Percentiles rank a stretch among this genome's conserved stretches.
These are phyloP conservation scores for Ramicandelaber brevisporus DNA, from an alignment of 192 early-diverging fungal species.

Conservation along the genomic window DNA sequence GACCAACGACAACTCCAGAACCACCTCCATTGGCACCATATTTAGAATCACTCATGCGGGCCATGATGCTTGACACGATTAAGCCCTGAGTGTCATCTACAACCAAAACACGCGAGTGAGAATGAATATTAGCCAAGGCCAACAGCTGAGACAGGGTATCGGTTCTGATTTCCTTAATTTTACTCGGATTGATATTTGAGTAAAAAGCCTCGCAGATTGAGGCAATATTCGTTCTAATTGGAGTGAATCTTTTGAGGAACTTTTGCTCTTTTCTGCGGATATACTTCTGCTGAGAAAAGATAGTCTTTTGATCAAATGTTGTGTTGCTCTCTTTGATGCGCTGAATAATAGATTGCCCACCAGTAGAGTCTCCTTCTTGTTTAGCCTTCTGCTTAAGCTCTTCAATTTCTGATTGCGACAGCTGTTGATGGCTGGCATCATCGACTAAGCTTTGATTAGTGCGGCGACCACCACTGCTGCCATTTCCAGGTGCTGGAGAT, in stretches of 20 bases:
- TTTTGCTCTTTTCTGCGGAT: slow-evolving; percentile 66
- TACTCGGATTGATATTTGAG: slow-evolving; percentile 44
- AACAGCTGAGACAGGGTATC: slow-evolving; percentile 87
- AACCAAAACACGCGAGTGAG: slow-evolving; percentile 37
- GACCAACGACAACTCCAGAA: slow-evolving; percentile 32
- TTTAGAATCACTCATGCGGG: slow-evolving; percentile 47
- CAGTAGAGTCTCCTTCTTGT: slow-evolving; percentile 32
- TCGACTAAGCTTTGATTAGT: slow-evolving; percentile 70
- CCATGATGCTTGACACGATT: slow-evolving; percentile 47
- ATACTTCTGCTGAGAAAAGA: slow-evolving; percentile 89
- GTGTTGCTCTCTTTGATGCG: slow-evolving; percentile 57
- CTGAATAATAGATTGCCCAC: slow-evolving; percentile 51
- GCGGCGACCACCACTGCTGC: no score
- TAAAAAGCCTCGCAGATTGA: slow-evolving; percentile 57
- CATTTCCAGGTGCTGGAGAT: no score
- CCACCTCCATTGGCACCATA: no score
- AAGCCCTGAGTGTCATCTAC: slow-evolving; percentile 86
- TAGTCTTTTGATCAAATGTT: slow-evolving; percentile 78
- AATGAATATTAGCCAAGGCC: slow-evolving; percentile 53
- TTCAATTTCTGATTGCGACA: slow-evolving; percentile 63
- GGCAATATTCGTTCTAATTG: slow-evolving; percentile 45
- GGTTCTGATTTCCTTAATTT: slow-evolving; percentile 43
- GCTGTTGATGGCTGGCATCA: slow-evolving; percentile 40
- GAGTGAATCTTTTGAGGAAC: slow-evolving; percentile 63
- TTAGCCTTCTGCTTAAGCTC: slow-evolving; percentile 43